phyloP scores from a whole-genome alignment of 2,329 filamentous ascomycete species.

The Penicillium expansum region DNA sequence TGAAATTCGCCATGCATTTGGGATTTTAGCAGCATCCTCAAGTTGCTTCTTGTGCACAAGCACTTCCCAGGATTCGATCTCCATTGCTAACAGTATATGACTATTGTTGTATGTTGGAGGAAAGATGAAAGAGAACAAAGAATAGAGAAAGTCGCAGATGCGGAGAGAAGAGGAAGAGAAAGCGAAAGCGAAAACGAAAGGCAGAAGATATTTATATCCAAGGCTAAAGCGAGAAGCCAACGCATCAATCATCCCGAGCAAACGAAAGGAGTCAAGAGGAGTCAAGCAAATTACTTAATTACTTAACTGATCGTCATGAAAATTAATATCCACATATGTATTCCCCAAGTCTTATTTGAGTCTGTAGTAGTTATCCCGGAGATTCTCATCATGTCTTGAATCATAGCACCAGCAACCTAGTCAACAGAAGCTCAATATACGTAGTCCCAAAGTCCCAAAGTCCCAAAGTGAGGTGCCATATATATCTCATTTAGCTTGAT shows the following conservation, averaged over 20 bases:
- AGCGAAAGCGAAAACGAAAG: not conserved
- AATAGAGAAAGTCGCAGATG: not conserved
- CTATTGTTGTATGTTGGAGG: not conserved
- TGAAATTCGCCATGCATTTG: slow-evolving; percentile 12
- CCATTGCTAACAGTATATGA: slow-evolving; percentile 3
- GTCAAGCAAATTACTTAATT: not conserved
- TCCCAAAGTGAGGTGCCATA: not conserved
- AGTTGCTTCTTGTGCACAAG: slow-evolving; percentile 11
- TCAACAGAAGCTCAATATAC: not conserved
- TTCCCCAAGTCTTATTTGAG: slow-evolving; percentile 9
- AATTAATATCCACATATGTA: too few relatives aligned
- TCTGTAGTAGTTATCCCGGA: slow-evolving; percentile 51
- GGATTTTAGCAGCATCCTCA: slow-evolving; percentile 12
- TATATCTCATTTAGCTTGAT: not conserved
- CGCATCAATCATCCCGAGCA: not conserved
- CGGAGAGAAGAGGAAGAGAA: not conserved
- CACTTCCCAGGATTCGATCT: slow-evolving; percentile 8
- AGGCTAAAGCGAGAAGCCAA: not conserved
- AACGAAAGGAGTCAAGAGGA: not conserved
- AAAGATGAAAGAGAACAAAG: not conserved
- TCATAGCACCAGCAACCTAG: slow-evolving; percentile 12
- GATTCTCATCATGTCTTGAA: slow-evolving; percentile 48
- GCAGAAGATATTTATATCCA: slow-evolving; percentile 5
- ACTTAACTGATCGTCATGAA: too few relatives aligned
- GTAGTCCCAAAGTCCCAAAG: too few relatives aligned